Evolutionary conservation across 1,139 yeast species (phyloP), one percentile per base, ranked within the genome.

Genomic region (Suhomyces kunorum): DNA sequence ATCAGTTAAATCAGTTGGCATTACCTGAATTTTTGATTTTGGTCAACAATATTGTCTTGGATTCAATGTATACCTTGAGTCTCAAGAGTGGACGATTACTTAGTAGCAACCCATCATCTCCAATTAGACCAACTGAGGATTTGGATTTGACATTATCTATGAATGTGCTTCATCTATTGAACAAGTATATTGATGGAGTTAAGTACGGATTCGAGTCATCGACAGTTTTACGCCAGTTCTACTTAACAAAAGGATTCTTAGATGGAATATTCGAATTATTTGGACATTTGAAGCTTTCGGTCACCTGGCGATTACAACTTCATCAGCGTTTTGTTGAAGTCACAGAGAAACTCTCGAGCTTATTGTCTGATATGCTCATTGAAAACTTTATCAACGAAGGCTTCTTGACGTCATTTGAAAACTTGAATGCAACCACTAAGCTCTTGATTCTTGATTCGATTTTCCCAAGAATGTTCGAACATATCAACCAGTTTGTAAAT

Each of bases 231-330:
- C 47, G 48, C 9, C 32, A 35, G 1, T 61, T 61, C 34, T 70
- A 63, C 38, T 41, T 50, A 8, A 51, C 60, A 8, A 62, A 59
- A 36, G 66, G 59, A 6, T 71, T 71, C 63, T 44, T 71, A 3
- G 76, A 71, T 42, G 72, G 76, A 1, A 49, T 63, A 0, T 63
- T 68, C 48, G 76, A 70, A 42, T 48, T 71, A 15, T 46, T 70
- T 19, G 74, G 71, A 0, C 64, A 68, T 37, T 48, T 71, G 9
- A 56, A 58, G 28, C 43, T 68, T 13, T 53, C 65, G 3, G 37
- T 58, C 5, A 51, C 51, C 8, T 65, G 71, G 69, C 36, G 40
- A 6, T 22, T 42, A 2, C 60, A 58, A 5, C 42, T 59, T 5
- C 37, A 38, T 5, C 34, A 39, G 5, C 54, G 53, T 27, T 61